These are phyloP conservation scores for Fistulifera pelliculosa DNA, from an alignment of 108 stramenopile genomes.

Conservation along the genomic window DNA sequence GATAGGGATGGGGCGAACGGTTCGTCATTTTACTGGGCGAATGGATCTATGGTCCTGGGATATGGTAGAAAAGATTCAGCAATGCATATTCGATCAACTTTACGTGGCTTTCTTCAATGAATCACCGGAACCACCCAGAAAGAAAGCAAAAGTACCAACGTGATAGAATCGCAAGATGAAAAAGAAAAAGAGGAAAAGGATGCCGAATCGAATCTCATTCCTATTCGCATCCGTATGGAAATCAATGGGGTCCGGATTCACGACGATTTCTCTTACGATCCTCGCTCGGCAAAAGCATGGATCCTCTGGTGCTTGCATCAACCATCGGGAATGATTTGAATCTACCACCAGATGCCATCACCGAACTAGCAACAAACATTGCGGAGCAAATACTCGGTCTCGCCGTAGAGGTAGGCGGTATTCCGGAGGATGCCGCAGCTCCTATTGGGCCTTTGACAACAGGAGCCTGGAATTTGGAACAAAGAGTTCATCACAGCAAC, in stretches of 20 bases:
- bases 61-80: not conserved
- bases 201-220: conserved; percentile 5
- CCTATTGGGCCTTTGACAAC: too few relatives aligned
- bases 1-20: conserved; percentile 51
- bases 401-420: too few relatives aligned
- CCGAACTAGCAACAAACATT: conserved; percentile 43
- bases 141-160: not conserved
- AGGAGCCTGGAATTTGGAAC: too few relatives aligned
- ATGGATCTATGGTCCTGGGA: conserved; percentile 31
- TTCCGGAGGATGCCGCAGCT: too few relatives aligned
- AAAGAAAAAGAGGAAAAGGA: conserved; percentile 1
- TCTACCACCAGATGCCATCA: conserved; percentile 49
- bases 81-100: not conserved
- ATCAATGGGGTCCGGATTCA: conserved; percentile 26
- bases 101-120: not conserved
- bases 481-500: too few relatives aligned
- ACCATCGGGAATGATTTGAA: conserved; percentile 55
- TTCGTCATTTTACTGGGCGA: conserved; percentile 55
- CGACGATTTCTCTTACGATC: conserved; percentile 54
- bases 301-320: conserved; percentile 42
- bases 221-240: conserved; percentile 32
- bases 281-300: conserved; percentile 24
- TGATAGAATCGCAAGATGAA: not conserved
- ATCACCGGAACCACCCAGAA: not conserved
- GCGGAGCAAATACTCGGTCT: conserved; percentile 42